These are phyloP conservation scores for Nissolia schottii DNA, from an alignment of 306 rosid genomes.

Conservation along the genomic window DNA sequence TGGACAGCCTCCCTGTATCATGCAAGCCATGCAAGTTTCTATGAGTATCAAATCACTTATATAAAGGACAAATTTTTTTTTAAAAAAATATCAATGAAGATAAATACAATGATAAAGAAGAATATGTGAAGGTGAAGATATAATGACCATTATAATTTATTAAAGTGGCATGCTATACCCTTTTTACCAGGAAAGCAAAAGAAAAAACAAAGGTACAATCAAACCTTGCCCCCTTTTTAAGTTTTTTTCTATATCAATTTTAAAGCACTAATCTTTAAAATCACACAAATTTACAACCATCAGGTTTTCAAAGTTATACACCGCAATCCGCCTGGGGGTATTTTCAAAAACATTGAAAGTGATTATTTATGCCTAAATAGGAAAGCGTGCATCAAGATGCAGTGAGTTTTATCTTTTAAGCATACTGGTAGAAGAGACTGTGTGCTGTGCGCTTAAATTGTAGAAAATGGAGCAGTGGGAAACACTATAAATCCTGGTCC, in stretches of 20 bases:
- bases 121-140: neutral
- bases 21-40: slow-evolving; percentile 4
- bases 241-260: slow-evolving; percentile 4
- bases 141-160: neutral
- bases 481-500: neutral
- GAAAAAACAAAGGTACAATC: neutral
- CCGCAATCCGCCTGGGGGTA: neutral
- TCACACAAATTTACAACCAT: neutral
- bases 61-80: neutral
- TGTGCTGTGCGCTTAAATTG: neutral
- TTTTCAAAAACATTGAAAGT: neutral
- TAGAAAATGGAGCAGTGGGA: neutral
- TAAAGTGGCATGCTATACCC: neutral
- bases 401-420: neutral
- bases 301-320: slow-evolving; percentile 1
- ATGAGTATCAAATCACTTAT: neutral
- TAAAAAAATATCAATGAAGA: neutral
- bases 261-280: neutral
- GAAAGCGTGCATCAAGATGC: neutral
- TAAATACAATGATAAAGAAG: neutral
- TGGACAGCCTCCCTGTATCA: slow-evolving; percentile 69
- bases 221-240: neutral
- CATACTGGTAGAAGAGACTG: neutral
- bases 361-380: neutral
- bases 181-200: neutral